Base-by-base conservation (phyloP, 345 rosid genomes). In the Dimocarpus longan region DNA sequence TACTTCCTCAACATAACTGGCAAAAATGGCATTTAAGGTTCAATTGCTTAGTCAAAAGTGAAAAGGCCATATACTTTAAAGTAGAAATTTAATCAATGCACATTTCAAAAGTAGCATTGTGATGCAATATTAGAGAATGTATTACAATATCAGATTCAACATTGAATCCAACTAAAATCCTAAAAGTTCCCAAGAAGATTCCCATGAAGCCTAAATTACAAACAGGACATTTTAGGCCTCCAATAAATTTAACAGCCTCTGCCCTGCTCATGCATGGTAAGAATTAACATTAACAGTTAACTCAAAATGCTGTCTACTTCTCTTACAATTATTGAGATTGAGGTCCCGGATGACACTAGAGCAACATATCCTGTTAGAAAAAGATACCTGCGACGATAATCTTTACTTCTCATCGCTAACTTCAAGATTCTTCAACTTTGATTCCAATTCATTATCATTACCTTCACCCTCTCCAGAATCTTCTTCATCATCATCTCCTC, bases 391-490 rank as follows among this genome's bases (percentile, higher is more conserved):
- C 40, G 4, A 42, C 5, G 21, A 57, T 71, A 65, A 66, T 39
- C 78, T 72, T 82, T 84, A 92, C 39, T 86, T 84, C 43, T 87
- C 91, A 43, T 80, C 76, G 16, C 78, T 72, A 64, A 92, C 92
- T 79, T 92, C 93, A 74, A 95, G 97, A 59, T 89, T 86, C 87
- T 88, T 86, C 85, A 92, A 69, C 82, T 92, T 89, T 4, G 88
- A 87, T 80, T 90, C 98, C 91, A 95, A 75, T 76, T 87, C 95
- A 65, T 79, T 85, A 13, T 81, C 94, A 42, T 84, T 80, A 19
- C 24, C 85, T 54, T 83, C 89, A 18, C 67, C 85, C 28, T 84
- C 89, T 32, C 82, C 91, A 0, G 85, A 87, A 22, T 84, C 92
- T 72, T 84, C 92, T 65, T 83, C 88, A 0, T 82, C 92, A 11